Conservation (phyloP, 257 asterid genomes). For the Leptodermis oblonga region DNA sequence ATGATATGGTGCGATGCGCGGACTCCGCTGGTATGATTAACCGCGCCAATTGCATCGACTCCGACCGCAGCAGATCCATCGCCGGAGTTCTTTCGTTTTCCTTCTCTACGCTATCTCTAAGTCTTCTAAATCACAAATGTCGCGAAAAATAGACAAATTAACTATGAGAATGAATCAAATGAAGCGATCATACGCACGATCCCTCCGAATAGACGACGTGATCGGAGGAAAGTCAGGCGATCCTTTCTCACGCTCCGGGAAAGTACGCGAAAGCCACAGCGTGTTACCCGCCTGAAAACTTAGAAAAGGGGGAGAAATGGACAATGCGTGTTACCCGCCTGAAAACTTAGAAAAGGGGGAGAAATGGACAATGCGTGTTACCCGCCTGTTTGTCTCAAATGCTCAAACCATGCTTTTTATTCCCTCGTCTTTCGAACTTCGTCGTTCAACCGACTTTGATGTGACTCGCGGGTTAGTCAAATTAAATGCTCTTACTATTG, state of each 20-base stretch:
- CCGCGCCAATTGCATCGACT: conserved; percentile 61
- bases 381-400: too few species aligned
- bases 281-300: neutral
- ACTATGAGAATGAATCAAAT: neutral
- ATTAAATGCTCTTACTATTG: too few species aligned
- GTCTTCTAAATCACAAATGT: neutral
- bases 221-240: conserved; percentile 11
- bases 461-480: too few species aligned
- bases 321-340: neutral
- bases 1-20: conserved; percentile 47
- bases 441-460: conserved; percentile 2
- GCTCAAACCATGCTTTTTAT: neutral
- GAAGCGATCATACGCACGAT: neutral
- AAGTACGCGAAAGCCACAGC: neutral
- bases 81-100: conserved; percentile 12
- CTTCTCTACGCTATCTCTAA: too few species aligned
- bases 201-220: conserved; percentile 14
- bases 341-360: neutral
- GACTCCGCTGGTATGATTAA: conserved; percentile 57
- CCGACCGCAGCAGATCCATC: conserved; percentile 71
- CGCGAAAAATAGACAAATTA: neutral
- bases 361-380: too few species aligned
- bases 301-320: neutral
- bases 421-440: neutral
- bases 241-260: neutral